A percentile compares a stretch with the other conserved stretches of the same genome.
Evolutionary conservation across 495 filamentous ascomycete species (phyloP).

Genomic region (Aspergillus coremiiformis): DNA sequence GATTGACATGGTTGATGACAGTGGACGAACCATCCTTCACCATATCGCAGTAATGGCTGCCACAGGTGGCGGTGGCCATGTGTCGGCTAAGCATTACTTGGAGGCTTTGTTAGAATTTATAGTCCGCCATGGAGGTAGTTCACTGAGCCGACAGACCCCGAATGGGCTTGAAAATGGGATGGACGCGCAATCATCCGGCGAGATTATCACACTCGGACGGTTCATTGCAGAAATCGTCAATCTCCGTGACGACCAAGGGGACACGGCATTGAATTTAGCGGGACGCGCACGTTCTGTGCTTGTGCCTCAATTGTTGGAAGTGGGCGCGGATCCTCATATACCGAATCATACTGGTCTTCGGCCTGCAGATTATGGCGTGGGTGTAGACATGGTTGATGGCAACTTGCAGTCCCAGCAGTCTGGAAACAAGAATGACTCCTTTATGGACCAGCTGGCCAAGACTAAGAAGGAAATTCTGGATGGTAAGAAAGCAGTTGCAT

Average conservation of each 20-base stretch:
- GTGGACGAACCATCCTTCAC: slow-evolving; percentile 85
- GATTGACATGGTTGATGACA: slow-evolving; percentile 81
- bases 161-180: slow-evolving; percentile 24
- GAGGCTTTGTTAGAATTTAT: slow-evolving; percentile 90
- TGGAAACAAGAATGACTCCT: slow-evolving; percentile 40
- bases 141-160: slow-evolving; percentile 46
- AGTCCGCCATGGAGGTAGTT: slow-evolving; percentile 68
- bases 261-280: slow-evolving; percentile 90
- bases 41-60: slow-evolving; percentile 94
- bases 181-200: slow-evolving; percentile 28
- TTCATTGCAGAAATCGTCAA: slow-evolving; percentile 98
- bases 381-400: slow-evolving; percentile 51
- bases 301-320: slow-evolving; percentile 85
- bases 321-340: slow-evolving; percentile 83
- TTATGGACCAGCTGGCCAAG: slow-evolving; percentile 57
- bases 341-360: slow-evolving; percentile 79
- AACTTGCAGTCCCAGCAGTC: slow-evolving; percentile 42
- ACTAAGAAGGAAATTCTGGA: slow-evolving; percentile 42
- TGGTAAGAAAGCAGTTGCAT: slow-evolving; percentile 19
- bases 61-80: slow-evolving; percentile 72
- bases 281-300: slow-evolving; percentile 89
- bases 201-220: slow-evolving; percentile 71
- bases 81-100: slow-evolving; percentile 84
- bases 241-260: slow-evolving; percentile 80
- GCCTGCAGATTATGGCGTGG: slow-evolving; percentile 88